These are phyloP conservation scores for Talaromyces rugulosus DNA, from an alignment of 2,329 filamentous ascomycete species.

Conservation along the genomic window DNA sequence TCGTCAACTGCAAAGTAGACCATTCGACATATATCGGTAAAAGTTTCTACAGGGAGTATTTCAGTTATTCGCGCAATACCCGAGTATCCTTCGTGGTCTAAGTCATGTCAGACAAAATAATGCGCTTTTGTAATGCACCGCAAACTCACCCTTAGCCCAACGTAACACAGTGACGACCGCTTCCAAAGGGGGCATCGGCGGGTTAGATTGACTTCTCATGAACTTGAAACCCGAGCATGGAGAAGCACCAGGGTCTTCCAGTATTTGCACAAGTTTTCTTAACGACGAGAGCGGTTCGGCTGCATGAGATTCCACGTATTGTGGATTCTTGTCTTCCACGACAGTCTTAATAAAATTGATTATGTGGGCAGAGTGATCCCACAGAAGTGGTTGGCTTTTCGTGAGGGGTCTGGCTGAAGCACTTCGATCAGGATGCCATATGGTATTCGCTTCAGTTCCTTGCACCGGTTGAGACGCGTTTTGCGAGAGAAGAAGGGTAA, in stretches of 20 bases:
- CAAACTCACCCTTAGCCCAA: neutral
- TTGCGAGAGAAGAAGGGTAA: slow-evolving; percentile 1
- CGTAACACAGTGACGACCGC: neutral
- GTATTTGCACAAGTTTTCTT: neutral
- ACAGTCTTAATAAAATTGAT: neutral
- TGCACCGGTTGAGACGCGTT: neutral
- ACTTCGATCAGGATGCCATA: neutral
- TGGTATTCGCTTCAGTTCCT: neutral
- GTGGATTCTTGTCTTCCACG: neutral
- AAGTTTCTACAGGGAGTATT: neutral
- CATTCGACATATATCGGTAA: slow-evolving; percentile 1
- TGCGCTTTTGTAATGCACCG: neutral
- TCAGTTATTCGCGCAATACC: neutral
- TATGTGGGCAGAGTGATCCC: slow-evolving; percentile 1
- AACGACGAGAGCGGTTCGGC: neutral
- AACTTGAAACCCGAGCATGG: neutral
- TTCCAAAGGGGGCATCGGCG: neutral
- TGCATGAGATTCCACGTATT: neutral
- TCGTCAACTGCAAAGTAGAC: slow-evolving; percentile 3
- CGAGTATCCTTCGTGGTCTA: neutral
- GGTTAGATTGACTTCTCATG: neutral
- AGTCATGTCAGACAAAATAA: neutral
- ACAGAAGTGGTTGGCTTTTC: neutral
- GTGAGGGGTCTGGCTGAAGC: too few relatives aligned
- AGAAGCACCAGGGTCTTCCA: neutral